Evolutionary conservation across 1,139 yeast species (phyloP), one percentile per base, ranked within the genome.

Genomic region (Schizosaccharomyces versatilis): DNA sequence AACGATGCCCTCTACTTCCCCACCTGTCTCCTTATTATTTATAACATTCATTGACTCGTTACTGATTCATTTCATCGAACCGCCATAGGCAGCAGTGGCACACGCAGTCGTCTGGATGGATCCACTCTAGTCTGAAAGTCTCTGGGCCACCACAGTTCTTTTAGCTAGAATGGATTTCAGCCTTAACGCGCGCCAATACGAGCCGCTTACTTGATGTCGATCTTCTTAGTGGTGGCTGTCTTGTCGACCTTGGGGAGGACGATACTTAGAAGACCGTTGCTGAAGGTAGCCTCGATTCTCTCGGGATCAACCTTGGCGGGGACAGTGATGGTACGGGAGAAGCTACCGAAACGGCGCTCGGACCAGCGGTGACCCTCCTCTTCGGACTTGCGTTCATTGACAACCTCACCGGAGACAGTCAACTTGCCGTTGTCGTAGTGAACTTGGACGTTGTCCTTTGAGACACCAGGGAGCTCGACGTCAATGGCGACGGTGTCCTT

Each of bases 211-310:
- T 24, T 42, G 2, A 56, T 53, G 38, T 47, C 38, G 10, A 59
- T 55, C 39, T 41, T 24, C 54, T 54, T 58, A 12, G 48, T 17
- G 19, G 36, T 15, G 36, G 52, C 47, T n/a, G 47, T 14, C 47
- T 55, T 54, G 9, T 24, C 56, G 19, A 61, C 57, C 61, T 77
- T 77, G 51, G 80, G 80, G 14, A 77, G 66, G 48, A 65, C 69
- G 47, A 78, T 69, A 56, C 73, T 77, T 57, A 78, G 65, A 57
- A 77, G 64, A 17, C 82, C 82, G 59, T 74, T 71, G 55, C 65
- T 67, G 52, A 67, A 74, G 54, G 72, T 71, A 7, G 81, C 81
- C 54, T 69, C 71, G 57, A 78, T 77, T 40, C 66, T 66, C 19
- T 74, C 77, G 55, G 77, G 79, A 52, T 72, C 68, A 48, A 78